Base-by-base conservation (phyloP, 116 monocot genomes). In the Cymodocea nodosa region DNA sequence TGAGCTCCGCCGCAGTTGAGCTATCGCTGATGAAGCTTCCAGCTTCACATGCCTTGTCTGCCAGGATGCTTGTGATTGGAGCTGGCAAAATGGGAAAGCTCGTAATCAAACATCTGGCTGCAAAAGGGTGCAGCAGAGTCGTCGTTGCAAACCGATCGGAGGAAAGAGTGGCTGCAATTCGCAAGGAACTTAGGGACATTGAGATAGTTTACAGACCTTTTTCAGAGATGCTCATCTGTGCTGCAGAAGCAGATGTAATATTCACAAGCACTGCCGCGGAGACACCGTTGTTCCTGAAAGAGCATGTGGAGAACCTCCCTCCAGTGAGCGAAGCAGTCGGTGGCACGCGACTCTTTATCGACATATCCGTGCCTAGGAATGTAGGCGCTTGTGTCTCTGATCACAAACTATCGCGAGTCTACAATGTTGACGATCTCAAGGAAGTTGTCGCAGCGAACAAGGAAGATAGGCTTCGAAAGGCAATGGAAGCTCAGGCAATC, bases 21-120 rank as follows among this genome's bases (percentile, higher is more conserved):
- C 62, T 98, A 68, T 89, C 92, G 34, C 55, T 98, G 8, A 92
- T 98, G 98, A 98, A 98, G 68, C 89, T 98, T 52, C 98, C 89
- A 51, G 74, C 68, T 13, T 68, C 80, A 9, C 25, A 81, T 12
- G 34, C 75, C 37, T 2, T 75, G 0, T 77, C 82, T 36, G 92
- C 89, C 0, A 77, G 86, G 58, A 98, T 98, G 89, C 78, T 98
- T 19, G 60, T 98, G 51, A 76, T 98, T 24, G 92, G 98, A 48
- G 98, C 98, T 5, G 97, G 97, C 56, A 98, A 98, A 73, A 98
- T 98, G 97, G 97, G 97, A 40, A 98, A 92, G 57, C 85, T 98
- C 22, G 92, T 98, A 34, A 86, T 98, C 68, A 98, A 98, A 56
- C 97, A 98, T 75, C 65, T 98, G 36, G 81, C 77, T 34, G 68